Percentiles rank a stretch among this genome's conserved stretches.
phyloP scores from a whole-genome alignment of 2,329 filamentous ascomycete species.

The Arthrobotrys sphaeroides region DNA sequence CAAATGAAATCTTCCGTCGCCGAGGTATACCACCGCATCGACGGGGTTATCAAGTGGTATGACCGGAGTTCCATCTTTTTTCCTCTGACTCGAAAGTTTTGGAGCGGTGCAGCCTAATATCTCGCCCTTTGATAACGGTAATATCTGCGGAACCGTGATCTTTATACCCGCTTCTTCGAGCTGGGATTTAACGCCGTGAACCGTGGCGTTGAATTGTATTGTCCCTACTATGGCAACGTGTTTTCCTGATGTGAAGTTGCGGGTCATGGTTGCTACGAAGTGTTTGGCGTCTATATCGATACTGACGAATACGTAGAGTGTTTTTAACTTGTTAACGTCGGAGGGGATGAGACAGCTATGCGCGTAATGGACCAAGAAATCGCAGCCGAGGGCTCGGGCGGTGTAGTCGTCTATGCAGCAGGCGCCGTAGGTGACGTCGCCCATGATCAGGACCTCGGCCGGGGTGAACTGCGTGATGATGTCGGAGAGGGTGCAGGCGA shows the following conservation, averaged over 20 bases:
- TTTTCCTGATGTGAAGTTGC: constrained; percentile 86
- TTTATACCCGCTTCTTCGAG: constrained; percentile 78
- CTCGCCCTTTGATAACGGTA: constrained; percentile 90
- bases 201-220: constrained; percentile 97
- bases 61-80: constrained; percentile 62
- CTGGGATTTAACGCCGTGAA: constrained; percentile 81
- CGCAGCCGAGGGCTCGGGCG: constrained; percentile 89
- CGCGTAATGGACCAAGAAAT: constrained; percentile 94
- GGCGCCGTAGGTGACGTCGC: constrained; percentile 96
- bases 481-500: constrained; percentile 96
- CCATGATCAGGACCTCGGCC: constrained; percentile 95
- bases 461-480: constrained; percentile 95
- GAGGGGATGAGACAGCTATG: constrained; percentile 97
- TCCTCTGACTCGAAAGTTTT: constrained; percentile 67
- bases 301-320: constrained; percentile 96
- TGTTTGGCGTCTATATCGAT: constrained; percentile 94
- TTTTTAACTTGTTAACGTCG: constrained; percentile 95
- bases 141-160: constrained; percentile 88
- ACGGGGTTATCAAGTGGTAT: too few species aligned
- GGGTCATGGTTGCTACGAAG: constrained; percentile 82
- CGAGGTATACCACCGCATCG: constrained; percentile 85
- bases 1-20: constrained; percentile 92
- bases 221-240: constrained; percentile 93
- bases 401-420: constrained; percentile 99
- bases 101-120: constrained; percentile 98